Evolutionary conservation across 306 rosid species (phyloP), one percentile per base, ranked within the genome.

Genomic region (Castanopsis chinensis): DNA sequence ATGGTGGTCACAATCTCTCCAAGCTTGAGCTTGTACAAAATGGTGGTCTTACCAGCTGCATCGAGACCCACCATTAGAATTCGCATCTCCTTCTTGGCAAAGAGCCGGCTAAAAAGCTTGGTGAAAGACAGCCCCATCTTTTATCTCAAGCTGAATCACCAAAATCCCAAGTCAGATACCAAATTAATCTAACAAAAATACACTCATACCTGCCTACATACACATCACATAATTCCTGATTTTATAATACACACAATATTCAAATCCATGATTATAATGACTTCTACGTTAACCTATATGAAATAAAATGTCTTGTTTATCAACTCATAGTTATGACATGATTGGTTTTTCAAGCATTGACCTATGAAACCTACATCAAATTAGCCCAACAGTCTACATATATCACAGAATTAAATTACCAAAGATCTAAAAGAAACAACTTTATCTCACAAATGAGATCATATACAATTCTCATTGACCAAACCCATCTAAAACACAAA

Each of bases 1-100:
- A 90, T 88, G 86, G 94, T 90, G 15, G 94, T 90, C 33, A 88
- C 88, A 54, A 90, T 90, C 81, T 90, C 94, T 78, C 92, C 94
- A 56, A 88, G 75, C 88, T 88, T 90, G 76, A 90, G 92, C 91
- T 90, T 90, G 85, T 90, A 90, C 87, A 90, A 81, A 18, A 90
- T 88, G 76, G 91, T 90, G 59, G 94, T 90, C 75, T 90, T 90
- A 90, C 94, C 92, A 41, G 92, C 84, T 19, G 89, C 89, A 85
- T 85, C 89, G 10, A 85, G 86, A 82, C 89, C 89, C 5, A 85
- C 86, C 86, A 85, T 79, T 37, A 82, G 89, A 79, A 85, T 82
- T 20, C 90, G 84, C 94, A 90, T 88, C 82, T 90, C 94, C 59
- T 81, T 90, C 82, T 88, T 88, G 77, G 92, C 94, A 76, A 90